Percentiles rank a stretch among this genome's conserved stretches.
Evolutionary conservation across 116 monocot species (phyloP).

Genomic region (Phalaenopsis hybrid): DNA sequence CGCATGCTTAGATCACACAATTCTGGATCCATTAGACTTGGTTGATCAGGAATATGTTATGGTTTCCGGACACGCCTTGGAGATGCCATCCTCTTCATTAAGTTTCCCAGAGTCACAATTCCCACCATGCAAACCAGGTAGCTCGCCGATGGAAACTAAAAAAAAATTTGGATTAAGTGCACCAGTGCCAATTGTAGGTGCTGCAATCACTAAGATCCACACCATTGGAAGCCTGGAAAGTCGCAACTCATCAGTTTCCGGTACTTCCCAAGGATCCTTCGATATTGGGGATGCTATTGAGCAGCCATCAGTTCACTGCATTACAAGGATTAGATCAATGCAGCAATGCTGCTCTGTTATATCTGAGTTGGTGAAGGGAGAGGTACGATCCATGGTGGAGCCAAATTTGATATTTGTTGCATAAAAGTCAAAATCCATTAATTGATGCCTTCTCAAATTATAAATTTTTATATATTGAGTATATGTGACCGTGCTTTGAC

Average conservation of each 20-base stretch:
- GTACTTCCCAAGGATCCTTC: constrained; percentile 66
- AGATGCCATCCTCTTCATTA: constrained; percentile 55
- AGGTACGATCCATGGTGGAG: constrained; percentile 30
- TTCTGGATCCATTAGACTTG: constrained; percentile 77
- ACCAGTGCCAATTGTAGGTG: constrained; percentile 70
- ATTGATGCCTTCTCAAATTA: not conserved
- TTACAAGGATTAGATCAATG: constrained; percentile 72
- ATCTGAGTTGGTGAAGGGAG: constrained; percentile 69
- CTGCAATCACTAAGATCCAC: constrained; percentile 11
- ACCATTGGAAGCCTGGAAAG: constrained; percentile 41
- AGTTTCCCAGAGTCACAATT: constrained; percentile 32
- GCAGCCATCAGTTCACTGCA: constrained; percentile 57
- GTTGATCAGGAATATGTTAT: constrained; percentile 89
- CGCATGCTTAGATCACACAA: constrained; percentile 26
- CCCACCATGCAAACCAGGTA: constrained; percentile 53
- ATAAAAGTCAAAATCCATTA: not conserved
- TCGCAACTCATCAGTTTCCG: constrained; percentile 46
- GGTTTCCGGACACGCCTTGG: constrained; percentile 64
- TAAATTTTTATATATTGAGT: not conserved
- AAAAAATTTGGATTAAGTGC: constrained; percentile 46
- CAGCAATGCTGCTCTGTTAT: constrained; percentile 68
- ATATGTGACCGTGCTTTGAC: not conserved
- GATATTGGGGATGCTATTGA: constrained; percentile 68
- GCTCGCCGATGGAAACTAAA: constrained; percentile 25
- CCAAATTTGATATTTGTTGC: not conserved